phyloP scores from a whole-genome alignment of 2,329 filamentous ascomycete genomes.

The Aspergillus sp. region DNA sequence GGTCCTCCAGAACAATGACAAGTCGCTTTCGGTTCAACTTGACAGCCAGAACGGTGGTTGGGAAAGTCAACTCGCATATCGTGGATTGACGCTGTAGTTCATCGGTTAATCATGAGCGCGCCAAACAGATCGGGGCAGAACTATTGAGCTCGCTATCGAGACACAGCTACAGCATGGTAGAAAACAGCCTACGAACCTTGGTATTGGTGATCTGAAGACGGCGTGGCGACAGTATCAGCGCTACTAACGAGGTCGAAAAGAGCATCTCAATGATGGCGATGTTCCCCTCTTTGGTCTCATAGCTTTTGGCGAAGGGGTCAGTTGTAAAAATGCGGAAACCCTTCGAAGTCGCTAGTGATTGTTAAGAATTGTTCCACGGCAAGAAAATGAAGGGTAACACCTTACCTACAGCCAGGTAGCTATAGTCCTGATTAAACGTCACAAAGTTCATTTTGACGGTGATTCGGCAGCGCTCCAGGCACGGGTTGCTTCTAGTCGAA shows the following conservation, averaged over 20 bases:
- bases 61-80: conserved; percentile 98
- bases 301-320: conserved; percentile 93
- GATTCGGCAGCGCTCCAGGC: conserved; percentile 16
- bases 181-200: conserved; percentile 64
- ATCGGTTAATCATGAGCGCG: conserved; percentile 19
- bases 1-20: conserved; percentile 90
- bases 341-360: conserved; percentile 74
- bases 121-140: no score
- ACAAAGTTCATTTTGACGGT: conserved; percentile 87
- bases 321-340: conserved; percentile 97
- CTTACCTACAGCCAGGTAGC: conserved; percentile 91
- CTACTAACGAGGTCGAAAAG: conserved; percentile 95
- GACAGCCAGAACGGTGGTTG: conserved; percentile 92
- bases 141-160: not conserved
- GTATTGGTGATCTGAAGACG: conserved; percentile 97
- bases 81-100: conserved; percentile 68
- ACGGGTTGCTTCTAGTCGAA: conserved; percentile 2
- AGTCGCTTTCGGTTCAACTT: conserved; percentile 92
- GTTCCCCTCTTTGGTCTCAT: conserved; percentile 91
- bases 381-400: conserved; percentile 15
- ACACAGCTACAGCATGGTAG: not conserved
- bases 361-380: conserved; percentile 21
- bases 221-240: conserved; percentile 86
- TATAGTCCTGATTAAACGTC: conserved; percentile 99
- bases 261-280: conserved; percentile 98